Percentiles rank a stretch among this genome's conserved stretches.
phyloP scores from a whole-genome alignment of 2,329 filamentous ascomycete species.

The Phaeosphaeriaceae sp. region DNA sequence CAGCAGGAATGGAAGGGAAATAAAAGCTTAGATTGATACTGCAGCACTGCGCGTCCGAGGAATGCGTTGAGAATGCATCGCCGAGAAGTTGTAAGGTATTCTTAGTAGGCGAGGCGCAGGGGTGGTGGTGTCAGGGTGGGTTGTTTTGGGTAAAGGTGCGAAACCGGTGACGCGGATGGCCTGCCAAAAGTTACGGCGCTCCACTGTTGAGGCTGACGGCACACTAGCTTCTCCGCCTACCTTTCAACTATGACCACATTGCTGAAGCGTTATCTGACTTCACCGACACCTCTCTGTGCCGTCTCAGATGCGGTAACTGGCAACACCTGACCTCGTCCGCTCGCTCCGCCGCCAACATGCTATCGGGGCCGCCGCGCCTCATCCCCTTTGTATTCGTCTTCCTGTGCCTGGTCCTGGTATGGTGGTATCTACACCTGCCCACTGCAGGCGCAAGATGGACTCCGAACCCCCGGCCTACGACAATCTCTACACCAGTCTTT shows the following conservation, averaged over 20 bases:
- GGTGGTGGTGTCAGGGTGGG: neutral
- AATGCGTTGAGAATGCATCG: neutral
- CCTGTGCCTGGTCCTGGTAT: constrained; percentile 34
- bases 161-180: constrained; percentile 4
- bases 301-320: constrained; percentile 15
- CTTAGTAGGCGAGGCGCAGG: constrained; percentile 6
- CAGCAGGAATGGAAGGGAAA: neutral
- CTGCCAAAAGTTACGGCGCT: constrained; percentile 6
- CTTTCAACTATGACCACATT: constrained; percentile 6
- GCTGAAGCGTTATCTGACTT: neutral
- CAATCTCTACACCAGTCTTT: constrained; percentile 17
- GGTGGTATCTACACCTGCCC: constrained; percentile 39
- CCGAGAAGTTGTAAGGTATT: neutral
- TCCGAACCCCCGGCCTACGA: constrained; percentile 12
- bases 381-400: constrained; percentile 37
- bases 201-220: constrained; percentile 8
- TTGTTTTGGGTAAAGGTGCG: constrained; percentile 1
- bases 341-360: constrained; percentile 35
- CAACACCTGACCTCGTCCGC: constrained; percentile 9
- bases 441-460: constrained; percentile 16
- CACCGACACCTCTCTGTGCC: neutral
- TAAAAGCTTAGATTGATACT: neutral
- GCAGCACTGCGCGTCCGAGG: neutral
- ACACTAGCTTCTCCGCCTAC: neutral
- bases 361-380: constrained; percentile 45